Percentiles rank a stretch among this genome's conserved stretches.
Evolutionary conservation across 2,329 filamentous ascomycete species (phyloP).

Genomic region (Sphaerostilbella broomeana): DNA sequence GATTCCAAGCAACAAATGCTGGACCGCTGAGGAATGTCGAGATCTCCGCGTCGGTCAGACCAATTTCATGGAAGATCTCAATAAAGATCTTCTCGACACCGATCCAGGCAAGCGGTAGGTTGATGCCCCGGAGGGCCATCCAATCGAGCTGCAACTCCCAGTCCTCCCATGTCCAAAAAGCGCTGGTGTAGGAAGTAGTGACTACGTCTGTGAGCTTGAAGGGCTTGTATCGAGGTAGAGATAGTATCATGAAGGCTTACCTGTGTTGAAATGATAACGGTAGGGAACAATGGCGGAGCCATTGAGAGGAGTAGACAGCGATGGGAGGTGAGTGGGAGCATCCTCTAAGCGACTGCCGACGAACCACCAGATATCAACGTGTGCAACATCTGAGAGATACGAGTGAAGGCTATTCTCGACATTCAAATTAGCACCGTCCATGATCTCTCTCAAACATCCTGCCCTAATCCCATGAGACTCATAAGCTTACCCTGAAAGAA

Average conservation of each 20-base stretch:
- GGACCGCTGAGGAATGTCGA: slow-evolving; percentile 40
- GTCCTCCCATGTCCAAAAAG: slow-evolving; percentile 46
- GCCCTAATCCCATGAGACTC: no score
- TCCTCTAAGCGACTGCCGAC: slow-evolving; percentile 16
- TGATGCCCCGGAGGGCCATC: slow-evolving; percentile 44
- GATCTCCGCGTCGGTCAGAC: slow-evolving; percentile 38
- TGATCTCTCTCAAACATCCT: no score
- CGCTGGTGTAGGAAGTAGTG: slow-evolving; percentile 44
- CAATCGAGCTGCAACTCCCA: slow-evolving; percentile 47
- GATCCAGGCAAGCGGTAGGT: slow-evolving; percentile 45
- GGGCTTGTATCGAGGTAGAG: no score
- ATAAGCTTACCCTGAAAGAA: slow-evolving; percentile 16
- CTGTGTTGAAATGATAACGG: slow-evolving; percentile 18
- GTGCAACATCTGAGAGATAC: slow-evolving; percentile 15
- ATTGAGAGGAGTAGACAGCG: slow-evolving; percentile 6
- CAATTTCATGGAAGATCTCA: slow-evolving; percentile 39
- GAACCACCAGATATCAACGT: slow-evolving; percentile 19
- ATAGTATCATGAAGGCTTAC: slow-evolving; percentile 16
- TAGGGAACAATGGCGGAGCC: slow-evolving; percentile 15
- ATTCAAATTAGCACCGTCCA: no score
- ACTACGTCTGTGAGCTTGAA: no score
- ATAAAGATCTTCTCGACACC: slow-evolving; percentile 44
- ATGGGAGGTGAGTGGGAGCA: slow-evolving; percentile 14
- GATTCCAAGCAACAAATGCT: slow-evolving; percentile 46
- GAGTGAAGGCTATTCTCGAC: slow-evolving; percentile 17